Evolutionary conservation across 176 grass and related monocot species (phyloP), one percentile per base, ranked within the genome.

Genomic region (Carex littledalei): DNA sequence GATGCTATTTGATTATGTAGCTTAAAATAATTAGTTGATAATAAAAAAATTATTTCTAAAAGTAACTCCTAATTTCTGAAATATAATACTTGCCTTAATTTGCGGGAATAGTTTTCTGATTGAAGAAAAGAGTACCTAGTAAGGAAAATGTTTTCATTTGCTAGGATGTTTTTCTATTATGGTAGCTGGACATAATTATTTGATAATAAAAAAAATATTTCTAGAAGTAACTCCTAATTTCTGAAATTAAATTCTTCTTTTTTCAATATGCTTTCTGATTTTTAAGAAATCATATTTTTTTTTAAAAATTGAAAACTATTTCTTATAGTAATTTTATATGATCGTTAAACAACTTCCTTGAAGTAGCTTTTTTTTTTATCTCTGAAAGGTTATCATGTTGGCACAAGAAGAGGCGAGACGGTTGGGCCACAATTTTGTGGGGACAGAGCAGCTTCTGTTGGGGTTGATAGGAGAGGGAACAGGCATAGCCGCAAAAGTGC

Each of bases 351-450:
- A 72, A 72, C 20, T 72, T 73, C 18, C 41, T 73, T 73, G 8
- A 73, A 13, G 3, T 20, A 47, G 18, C 8, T 34, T 20, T 72
- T 21, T 21, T 73, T 20, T 34, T 21, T 22, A 12, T 73, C 9
- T 50, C 41, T 53, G 43, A 24, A 57, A 78, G 74, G 74, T 78
- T 57, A 78, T 78, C 75, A 97, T 97, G 95, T 91, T 98, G 53
- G 92, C 92, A 11, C 95, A 94, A 75, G 95, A 98, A 84, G 96
- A 98, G 88, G 93, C 96, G 5, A 95, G 96, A 29, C 90, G 89
- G 5, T 85, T 95, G 3, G 96, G 96, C 3, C 91, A 95, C 87
- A 99, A 95, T 60, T 99, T 94, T 89, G 96, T 99, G 89, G 96
- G 96, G 29, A 95, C 93, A 45, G 96, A 99, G 41, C 96, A 99